Conservation (phyloP, 805 yeast species). For the Wickerhamomyces pijperi region DNA sequence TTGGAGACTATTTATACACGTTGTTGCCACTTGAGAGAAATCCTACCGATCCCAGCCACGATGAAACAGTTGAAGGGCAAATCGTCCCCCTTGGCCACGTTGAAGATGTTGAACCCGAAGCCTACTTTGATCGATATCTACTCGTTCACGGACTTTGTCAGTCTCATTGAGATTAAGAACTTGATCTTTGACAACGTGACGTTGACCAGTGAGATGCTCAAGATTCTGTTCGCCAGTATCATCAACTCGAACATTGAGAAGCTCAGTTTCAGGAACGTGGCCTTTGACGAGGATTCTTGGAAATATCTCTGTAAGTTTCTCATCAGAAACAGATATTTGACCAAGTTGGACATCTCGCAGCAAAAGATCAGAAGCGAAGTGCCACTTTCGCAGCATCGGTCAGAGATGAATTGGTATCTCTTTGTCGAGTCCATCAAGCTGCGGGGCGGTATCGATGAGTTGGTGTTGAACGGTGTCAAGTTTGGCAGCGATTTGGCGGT, state of each 20-base stretch:
- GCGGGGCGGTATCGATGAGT: conserved; percentile 70
- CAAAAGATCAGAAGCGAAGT: conserved; percentile 29
- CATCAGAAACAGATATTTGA: conserved; percentile 45
- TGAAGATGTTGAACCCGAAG: conserved; percentile 73
- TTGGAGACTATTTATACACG: conserved; percentile 73
- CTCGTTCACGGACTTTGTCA: conserved; percentile 78
- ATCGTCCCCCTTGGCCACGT: conserved; percentile 57
- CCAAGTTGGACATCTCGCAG: conserved; percentile 63
- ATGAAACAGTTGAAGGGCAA: conserved; percentile 71
- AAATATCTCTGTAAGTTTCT: conserved; percentile 64
- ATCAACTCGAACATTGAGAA: conserved; percentile 58
- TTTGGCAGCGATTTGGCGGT: conserved; percentile 34
- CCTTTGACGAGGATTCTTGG: conserved; percentile 70
- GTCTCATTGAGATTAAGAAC: conserved; percentile 74
- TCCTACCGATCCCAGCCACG: conserved; percentile 85
- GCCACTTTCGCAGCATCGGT: conserved; percentile 33
- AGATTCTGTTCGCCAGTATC: conserved; percentile 61
- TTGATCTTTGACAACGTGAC: conserved; percentile 72
- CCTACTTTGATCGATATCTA: conserved; percentile 85
- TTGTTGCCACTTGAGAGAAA: conserved; percentile 88
- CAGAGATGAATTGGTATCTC: conserved; percentile 75
- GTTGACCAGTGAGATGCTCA: conserved; percentile 65
- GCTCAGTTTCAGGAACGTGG: conserved; percentile 68
- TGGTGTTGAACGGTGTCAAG: conserved; percentile 72
- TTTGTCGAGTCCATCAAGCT: conserved; percentile 57